Conservation (phyloP, 768 basidiomycete species). For the Austroboletus eburneus region DNA sequence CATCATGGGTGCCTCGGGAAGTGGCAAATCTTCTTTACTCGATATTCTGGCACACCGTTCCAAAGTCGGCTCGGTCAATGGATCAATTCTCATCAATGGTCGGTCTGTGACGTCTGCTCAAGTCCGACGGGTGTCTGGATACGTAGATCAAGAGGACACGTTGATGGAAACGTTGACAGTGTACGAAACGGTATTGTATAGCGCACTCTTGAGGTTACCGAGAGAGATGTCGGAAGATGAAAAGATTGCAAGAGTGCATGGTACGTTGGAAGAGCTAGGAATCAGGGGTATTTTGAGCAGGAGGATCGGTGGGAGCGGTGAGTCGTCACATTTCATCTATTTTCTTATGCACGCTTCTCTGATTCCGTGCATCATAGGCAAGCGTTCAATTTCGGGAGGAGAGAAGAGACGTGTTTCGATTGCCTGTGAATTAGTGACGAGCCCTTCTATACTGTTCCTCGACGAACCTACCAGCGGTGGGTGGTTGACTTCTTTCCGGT, state of each 20-base stretch:
- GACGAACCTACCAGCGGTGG: slow-evolving; percentile 95
- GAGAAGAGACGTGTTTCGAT: slow-evolving; percentile 97
- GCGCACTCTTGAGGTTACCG: slow-evolving; percentile 84
- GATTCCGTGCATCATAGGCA: slow-evolving; percentile 41
- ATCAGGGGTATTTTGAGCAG: slow-evolving; percentile 87
- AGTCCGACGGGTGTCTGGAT: slow-evolving; percentile 87
- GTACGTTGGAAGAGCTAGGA: slow-evolving; percentile 95
- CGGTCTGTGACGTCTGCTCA: slow-evolving; percentile 65
- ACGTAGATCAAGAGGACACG: slow-evolving; percentile 98
- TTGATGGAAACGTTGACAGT: slow-evolving; percentile 96
- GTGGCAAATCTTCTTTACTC: slow-evolving; percentile 93
- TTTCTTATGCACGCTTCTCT: neutral
- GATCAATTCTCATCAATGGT: slow-evolving; percentile 83
- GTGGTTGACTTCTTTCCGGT: slow-evolving; percentile 23
- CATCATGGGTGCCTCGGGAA: slow-evolving; percentile 95
- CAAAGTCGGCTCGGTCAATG: slow-evolving; percentile 74
- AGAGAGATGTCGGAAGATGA: slow-evolving; percentile 93
- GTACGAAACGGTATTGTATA: slow-evolving; percentile 95
- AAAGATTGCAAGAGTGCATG: slow-evolving; percentile 91
- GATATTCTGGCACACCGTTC: slow-evolving; percentile 91
- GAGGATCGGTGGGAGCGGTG: slow-evolving; percentile 84
- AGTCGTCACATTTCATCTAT: slow-evolving; percentile 18
- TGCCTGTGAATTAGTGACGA: slow-evolving; percentile 96
- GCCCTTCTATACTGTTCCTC: slow-evolving; percentile 91
- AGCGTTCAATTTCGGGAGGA: slow-evolving; percentile 91